Conservation (phyloP, 23 red algal genomes). For the Gracilaria domingensis region DNA sequence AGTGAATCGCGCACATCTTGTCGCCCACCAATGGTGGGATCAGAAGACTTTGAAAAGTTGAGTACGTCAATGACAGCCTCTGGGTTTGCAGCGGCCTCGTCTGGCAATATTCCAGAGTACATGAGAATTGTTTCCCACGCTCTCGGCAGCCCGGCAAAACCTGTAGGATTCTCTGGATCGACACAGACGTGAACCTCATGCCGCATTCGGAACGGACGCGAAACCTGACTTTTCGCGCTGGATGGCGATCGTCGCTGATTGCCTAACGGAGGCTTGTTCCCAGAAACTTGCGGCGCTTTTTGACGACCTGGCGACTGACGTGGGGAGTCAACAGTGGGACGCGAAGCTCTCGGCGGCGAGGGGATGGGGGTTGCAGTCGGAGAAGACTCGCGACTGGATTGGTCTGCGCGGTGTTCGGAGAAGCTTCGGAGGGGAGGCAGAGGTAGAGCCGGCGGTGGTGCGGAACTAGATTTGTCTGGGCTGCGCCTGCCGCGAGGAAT, state of each 20-base stretch:
- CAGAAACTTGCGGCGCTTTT: neutral
- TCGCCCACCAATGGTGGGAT: neutral
- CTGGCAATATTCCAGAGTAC: constrained; percentile 74
- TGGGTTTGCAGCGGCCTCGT: constrained; percentile 83
- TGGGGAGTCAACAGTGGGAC: neutral
- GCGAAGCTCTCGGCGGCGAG: neutral
- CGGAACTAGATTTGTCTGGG: constrained; percentile 1
- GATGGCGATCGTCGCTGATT: neutral
- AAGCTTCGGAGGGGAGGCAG: constrained; percentile 26
- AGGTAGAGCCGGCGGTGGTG: neutral
- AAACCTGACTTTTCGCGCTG: constrained; percentile 17
- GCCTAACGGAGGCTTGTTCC: neutral
- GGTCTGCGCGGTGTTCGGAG: neutral
- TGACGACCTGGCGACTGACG: neutral
- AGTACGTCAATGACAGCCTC: constrained; percentile 89
- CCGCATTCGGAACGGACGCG: constrained; percentile 38
- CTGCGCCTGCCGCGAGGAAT: constrained; percentile 47
- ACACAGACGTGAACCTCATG: constrained; percentile 86
- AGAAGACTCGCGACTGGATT: constrained; percentile 18
- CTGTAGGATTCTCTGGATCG: constrained; percentile 72
- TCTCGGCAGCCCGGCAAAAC: constrained; percentile 85
- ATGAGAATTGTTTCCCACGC: constrained; percentile 89
- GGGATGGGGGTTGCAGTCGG: neutral
- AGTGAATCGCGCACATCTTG: neutral
- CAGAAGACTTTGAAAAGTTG: constrained; percentile 69